Percentiles rank a stretch among this genome's conserved stretches.
Conservation (phyloP, 2,329 filamentous ascomycete genomes). For the Colletotrichum siamense region DNA sequence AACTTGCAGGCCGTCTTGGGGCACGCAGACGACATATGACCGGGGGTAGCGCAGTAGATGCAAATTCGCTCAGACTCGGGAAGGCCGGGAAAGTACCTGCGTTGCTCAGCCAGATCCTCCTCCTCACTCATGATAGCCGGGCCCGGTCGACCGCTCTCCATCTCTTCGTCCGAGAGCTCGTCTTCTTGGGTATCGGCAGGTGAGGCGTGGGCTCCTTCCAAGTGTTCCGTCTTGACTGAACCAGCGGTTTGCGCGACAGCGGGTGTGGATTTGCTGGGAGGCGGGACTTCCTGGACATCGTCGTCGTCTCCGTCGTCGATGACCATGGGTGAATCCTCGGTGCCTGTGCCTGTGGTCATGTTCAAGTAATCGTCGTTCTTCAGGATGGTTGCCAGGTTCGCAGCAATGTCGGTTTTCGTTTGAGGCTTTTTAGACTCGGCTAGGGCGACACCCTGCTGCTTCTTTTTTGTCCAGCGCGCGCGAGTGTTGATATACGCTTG, state of each 20-base stretch:
- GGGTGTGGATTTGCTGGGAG: not conserved
- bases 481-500: slow-evolving; percentile 3
- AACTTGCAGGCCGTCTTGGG: slow-evolving; percentile 52
- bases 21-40: slow-evolving; percentile 52
- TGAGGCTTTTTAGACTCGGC: slow-evolving; percentile 7
- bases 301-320: slow-evolving; percentile 15
- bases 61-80: slow-evolving; percentile 50
- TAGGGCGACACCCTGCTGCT: not conserved
- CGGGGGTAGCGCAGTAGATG: slow-evolving; percentile 53
- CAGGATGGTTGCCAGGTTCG: not conserved
- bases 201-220: not conserved
- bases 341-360: not conserved
- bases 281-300: not conserved
- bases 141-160: not conserved
- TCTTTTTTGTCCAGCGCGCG: slow-evolving; percentile 14
- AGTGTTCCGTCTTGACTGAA: not conserved
- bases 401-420: slow-evolving; percentile 4
- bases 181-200: not conserved
- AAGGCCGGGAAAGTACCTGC: slow-evolving; percentile 58
- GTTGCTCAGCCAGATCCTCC: slow-evolving; percentile 44
- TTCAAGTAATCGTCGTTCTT: slow-evolving; percentile 3
- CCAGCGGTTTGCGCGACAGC: not conserved
- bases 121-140: slow-evolving; percentile 22
- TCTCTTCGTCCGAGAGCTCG: slow-evolving; percentile 3
- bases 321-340: slow-evolving; percentile 5